Evolutionary conservation across 345 rosid genomes (phyloP), one percentile per base, ranked within the genome.

Genomic region (Rhodamnia argentea): DNA sequence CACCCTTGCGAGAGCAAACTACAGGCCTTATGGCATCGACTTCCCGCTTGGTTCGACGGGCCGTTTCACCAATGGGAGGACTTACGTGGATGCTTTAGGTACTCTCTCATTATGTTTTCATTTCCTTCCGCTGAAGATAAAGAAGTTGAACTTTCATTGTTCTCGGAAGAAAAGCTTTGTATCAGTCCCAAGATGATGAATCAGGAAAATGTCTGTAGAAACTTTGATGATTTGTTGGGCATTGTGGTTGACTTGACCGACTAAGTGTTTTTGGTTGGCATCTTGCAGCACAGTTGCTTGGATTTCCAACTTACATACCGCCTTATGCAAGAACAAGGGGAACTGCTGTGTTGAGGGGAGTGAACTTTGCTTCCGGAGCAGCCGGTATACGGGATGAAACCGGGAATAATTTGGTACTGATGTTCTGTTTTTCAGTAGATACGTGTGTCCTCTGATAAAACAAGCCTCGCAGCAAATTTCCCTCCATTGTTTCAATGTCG

Each of bases 361-460:
- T 89, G 44, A 97, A 96, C 83, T 97, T 89, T 52, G 99, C 99
- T 70, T 97, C 99, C 6, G 99, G 97, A 26, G 99, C 97, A 55
- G 91, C 99, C 7, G 99, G 99, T 42, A 97, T 97, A 55, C 92
- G 96, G 84, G 97, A 94, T 55, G 98, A 96, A 86, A 97, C 99
- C 0, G 99, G 99, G 57, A 90, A 88, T 54, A 96, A 96, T 89
- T 90, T 97, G 94, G 99, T 95, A 91, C 44, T n/a, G 40, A 37
- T 37, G 40, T 37, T 37, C 40, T 37, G 40, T 37, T 37, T 37
- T 37, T 37, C 3, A 37, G 40, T 37, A 37, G 40, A 37, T 37
- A 37, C 40, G 3, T 37, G 40, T 37, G 40, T 37, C 40, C 40
- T 37, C 40, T 37, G 40, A 37, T 37, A 2, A 37, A 37, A 37